Base-by-base conservation (phyloP, 257 asterid species). In the Nicotiana otophora region DNA sequence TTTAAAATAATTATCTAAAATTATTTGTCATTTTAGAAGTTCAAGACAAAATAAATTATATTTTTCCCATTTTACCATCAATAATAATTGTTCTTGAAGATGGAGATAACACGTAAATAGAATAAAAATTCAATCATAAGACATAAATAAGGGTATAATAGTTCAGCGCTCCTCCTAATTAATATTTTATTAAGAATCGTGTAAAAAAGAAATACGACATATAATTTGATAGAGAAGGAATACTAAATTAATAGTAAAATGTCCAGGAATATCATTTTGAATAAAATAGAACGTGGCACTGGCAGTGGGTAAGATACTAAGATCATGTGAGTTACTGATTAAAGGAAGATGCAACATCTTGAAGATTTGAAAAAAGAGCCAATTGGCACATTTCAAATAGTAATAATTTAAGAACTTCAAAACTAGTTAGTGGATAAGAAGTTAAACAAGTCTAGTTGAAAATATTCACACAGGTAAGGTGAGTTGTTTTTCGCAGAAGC, bases 241-340 rank as follows among this genome's bases (percentile, higher is more conserved):
- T 46, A 72, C 23, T 72, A 72, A 23, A 23, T 23, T 11, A 10
- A 46, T 23, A 46, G 20, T 72, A 74, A 74, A 48, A 48, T 48
- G 62, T 74, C 4, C 4, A 48, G 62, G 80, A 48, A 74, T 46
- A 46, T 11, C 14, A 23, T 42, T 53, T 53, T 46, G 36, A 20
- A 46, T 74, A 48, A 42, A 23, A 14, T 57, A 48, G 80, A 74
- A 74, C 42, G 62, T 74, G 80, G 15, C 79, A 74, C 12, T 48
- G 15, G 9, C 79, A 74, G 62, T 48, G 15, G 79, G 61, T 72
- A 72, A 72, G 34, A 48, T 48, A 72, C 79, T 72, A 72, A 33
- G 80, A 74, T 74, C 80, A 46, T 74, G 62, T 74, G 80, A 23
- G 16, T 26, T 48, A 7, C 15, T 74, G 6, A 74, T 26, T 26